Percentiles rank a stretch among this genome's conserved stretches.
These are phyloP conservation scores for Pilasporangium apinafurcum DNA, from an alignment of 352 stramenopile genomes.

Conservation along the genomic window DNA sequence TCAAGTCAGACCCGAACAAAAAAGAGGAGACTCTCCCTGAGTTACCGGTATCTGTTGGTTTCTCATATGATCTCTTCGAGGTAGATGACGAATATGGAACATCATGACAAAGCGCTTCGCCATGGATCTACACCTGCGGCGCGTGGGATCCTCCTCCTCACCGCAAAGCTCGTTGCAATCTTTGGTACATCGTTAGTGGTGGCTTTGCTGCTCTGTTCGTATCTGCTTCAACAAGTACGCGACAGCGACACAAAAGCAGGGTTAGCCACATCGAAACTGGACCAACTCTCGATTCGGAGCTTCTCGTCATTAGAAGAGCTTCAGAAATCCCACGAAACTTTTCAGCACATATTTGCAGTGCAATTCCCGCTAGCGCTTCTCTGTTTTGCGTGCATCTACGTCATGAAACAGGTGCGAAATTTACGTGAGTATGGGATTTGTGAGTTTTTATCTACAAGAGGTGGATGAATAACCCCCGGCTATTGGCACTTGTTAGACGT, in stretches of 20 bases:
- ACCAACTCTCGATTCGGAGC: constrained; percentile 45
- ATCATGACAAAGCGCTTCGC: too few relatives aligned
- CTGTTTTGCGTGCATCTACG: constrained; percentile 67
- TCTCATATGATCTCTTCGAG: too few relatives aligned
- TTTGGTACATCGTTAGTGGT: constrained; percentile 22
- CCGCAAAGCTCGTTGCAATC: constrained; percentile 44
- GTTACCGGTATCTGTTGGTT: too few relatives aligned
- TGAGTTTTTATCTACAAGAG: too few relatives aligned
- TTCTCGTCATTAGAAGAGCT: constrained; percentile 59
- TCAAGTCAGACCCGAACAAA: too few relatives aligned
- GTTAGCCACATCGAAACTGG: constrained; percentile 37
- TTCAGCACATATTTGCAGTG: constrained; percentile 46
- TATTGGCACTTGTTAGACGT: constrained; percentile 57
- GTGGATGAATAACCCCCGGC: too few relatives aligned
- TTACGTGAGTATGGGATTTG: neutral
- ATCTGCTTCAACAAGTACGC: constrained; percentile 41
- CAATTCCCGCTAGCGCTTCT: constrained; percentile 61
- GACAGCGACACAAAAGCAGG: constrained; percentile 29
- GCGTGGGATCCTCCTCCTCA: too few relatives aligned
- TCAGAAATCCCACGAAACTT: constrained; percentile 49
- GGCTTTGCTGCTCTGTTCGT: constrained; percentile 26
- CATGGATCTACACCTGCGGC: too few relatives aligned
- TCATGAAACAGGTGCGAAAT: constrained; percentile 68
- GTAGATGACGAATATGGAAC: too few relatives aligned
- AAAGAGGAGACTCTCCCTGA: too few relatives aligned